Evolutionary conservation across 2,329 filamentous ascomycete species (phyloP).

Genomic region (Fusarium begoniae): DNA sequence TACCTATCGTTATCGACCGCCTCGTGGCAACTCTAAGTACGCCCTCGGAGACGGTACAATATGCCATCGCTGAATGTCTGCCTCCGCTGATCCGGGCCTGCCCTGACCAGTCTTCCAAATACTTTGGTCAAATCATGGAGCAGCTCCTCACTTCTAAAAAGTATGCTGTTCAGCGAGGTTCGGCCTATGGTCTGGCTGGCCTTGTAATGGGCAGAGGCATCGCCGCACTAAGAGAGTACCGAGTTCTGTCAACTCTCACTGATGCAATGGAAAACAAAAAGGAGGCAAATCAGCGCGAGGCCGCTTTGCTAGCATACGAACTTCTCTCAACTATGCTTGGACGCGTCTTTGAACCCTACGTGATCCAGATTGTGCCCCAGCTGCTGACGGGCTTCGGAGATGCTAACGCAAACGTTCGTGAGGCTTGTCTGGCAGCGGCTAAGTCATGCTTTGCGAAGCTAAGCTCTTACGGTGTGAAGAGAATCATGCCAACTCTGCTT

Average conservation of each 20-base stretch:
- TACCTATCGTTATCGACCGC: conserved; percentile 87
- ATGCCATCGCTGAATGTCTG: conserved; percentile 92
- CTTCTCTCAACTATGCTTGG: conserved; percentile 87
- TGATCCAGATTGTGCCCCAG: conserved; percentile 94
- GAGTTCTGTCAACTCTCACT: conserved; percentile 83
- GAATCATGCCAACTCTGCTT: conserved; percentile 89
- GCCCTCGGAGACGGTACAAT: conserved; percentile 96
- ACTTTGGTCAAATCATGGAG: conserved; percentile 82
- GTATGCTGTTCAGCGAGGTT: conserved; percentile 91
- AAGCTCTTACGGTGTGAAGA: conserved; percentile 95
- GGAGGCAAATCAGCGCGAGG: conserved; percentile 86
- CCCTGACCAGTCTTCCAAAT: conserved; percentile 78
- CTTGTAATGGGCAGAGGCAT: conserved; percentile 91
- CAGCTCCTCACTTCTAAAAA: conserved; percentile 87
- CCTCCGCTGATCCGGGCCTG: conserved; percentile 89
- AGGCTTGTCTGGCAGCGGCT: conserved; percentile 89
- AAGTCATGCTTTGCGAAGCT: conserved; percentile 94
- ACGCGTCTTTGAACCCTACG: conserved; percentile 92
- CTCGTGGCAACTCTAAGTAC: conserved; percentile 89
- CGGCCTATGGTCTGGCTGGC: conserved; percentile 93
- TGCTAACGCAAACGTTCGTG: conserved; percentile 85
- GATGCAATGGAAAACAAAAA: conserved; percentile 95
- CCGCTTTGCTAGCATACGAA: conserved; percentile 89
- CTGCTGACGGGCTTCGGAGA: conserved; percentile 91
- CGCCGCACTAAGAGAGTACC: conserved; percentile 80